Conservation (phyloP, 1,284 basidiomycete species). For the Pulchroboletus neoregius region DNA sequence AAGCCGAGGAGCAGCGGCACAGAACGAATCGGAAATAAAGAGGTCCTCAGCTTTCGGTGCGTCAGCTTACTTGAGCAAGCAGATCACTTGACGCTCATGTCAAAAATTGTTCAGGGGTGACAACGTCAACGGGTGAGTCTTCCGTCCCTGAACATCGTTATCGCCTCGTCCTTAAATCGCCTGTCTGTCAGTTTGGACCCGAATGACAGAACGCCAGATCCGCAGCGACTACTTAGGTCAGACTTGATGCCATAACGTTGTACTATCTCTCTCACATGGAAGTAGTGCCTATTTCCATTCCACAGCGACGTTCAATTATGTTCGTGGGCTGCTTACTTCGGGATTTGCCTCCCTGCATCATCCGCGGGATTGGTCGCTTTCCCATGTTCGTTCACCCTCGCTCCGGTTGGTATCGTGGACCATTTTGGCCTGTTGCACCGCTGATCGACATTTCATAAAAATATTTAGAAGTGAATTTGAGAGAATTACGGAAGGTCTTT, state of each 20-base stretch:
- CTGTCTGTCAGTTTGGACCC: slow-evolving; percentile 47
- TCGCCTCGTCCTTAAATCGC: not conserved
- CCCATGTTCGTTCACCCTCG: slow-evolving; percentile 82
- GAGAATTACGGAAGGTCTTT: slow-evolving; percentile 77
- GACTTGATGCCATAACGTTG: slow-evolving; percentile 3
- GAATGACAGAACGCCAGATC: slow-evolving; percentile 82
- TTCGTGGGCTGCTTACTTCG: slow-evolving; percentile 83
- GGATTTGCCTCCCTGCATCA: slow-evolving; percentile 92
- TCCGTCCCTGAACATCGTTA: slow-evolving; percentile 25
- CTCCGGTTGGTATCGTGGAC: slow-evolving; percentile 49
- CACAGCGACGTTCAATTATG: slow-evolving; percentile 88
- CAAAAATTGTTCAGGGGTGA: slow-evolving; percentile 67
- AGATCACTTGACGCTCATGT: not conserved
- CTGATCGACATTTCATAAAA: slow-evolving; percentile 13
- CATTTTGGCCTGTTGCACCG: not conserved
- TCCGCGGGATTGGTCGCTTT: slow-evolving; percentile 89
- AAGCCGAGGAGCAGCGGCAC: slow-evolving; percentile 89
- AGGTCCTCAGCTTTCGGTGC: slow-evolving; percentile 79
- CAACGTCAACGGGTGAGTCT: slow-evolving; percentile 83
- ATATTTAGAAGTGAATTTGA: slow-evolving; percentile 72
- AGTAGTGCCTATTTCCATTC: slow-evolving; percentile 94
- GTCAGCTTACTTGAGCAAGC: slow-evolving; percentile 14
- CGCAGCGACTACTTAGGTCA: slow-evolving; percentile 78
- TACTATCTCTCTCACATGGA: slow-evolving; percentile 6
- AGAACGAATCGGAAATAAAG: slow-evolving; percentile 69